Conservation (phyloP, 2,329 filamentous ascomycete species). For the Sporothrix globosa region DNA sequence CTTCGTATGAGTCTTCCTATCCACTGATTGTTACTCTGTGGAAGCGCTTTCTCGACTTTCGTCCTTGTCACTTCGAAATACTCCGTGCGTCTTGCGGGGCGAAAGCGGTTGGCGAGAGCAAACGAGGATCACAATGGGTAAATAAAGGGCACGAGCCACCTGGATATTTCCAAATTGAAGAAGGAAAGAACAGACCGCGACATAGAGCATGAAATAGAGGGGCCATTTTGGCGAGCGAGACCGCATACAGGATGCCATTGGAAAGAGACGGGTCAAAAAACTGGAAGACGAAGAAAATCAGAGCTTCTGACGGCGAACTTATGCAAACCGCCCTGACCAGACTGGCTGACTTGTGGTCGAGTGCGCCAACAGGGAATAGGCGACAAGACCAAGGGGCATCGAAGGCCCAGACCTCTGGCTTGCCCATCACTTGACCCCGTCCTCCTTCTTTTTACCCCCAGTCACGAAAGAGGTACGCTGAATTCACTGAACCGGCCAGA, state of each 20-base stretch:
- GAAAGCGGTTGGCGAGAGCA: not conserved
- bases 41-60: not conserved
- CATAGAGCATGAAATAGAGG: no score
- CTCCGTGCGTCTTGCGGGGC: not conserved
- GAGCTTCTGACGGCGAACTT: not conserved
- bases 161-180: not conserved
- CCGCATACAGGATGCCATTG: conserved; percentile 2
- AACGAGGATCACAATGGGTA: no score
- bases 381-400: not conserved
- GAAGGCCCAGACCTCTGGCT: not conserved
- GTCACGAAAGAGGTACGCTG: not conserved
- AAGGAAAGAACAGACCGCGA: not conserved
- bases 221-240: not conserved
- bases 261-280: not conserved
- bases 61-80: not conserved
- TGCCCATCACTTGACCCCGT: not conserved
- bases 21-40: not conserved
- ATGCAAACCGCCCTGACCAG: conserved; percentile 12
- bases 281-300: not conserved
- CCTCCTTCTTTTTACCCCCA: not conserved
- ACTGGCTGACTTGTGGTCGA: not conserved
- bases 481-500: conserved; percentile 11
- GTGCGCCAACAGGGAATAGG: conserved; percentile 1
- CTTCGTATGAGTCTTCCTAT: not conserved
- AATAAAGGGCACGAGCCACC: conserved; percentile 6